Percentiles rank a stretch among this genome's conserved stretches.
Evolutionary conservation across 352 stramenopile species (phyloP).

Genomic region (Globisporangium ultimum): DNA sequence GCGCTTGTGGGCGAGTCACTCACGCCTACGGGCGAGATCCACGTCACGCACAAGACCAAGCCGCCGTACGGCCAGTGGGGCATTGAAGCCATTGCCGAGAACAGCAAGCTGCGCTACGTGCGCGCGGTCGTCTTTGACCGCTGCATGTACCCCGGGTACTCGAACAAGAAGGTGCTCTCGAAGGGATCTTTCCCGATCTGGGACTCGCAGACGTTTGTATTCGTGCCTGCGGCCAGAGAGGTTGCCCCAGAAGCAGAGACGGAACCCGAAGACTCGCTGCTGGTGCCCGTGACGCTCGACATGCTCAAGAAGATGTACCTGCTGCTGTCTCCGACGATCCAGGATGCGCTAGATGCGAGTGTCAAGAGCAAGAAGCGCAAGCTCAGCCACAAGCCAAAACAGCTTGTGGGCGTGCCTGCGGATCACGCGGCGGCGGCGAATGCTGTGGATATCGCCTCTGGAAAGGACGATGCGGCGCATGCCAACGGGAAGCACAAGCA

Average conservation of each 20-base stretch:
- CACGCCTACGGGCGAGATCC: conserved; percentile 80
- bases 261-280: conserved; percentile 1
- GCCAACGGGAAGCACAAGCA: conserved; percentile 8
- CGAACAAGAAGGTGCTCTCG: conserved; percentile 95
- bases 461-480: not conserved
- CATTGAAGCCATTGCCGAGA: conserved; percentile 63
- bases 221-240: conserved; percentile 41
- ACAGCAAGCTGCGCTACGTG: conserved; percentile 40
- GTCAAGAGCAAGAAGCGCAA: conserved; percentile 42
- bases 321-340: conserved; percentile 55
- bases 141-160: conserved; percentile 91
- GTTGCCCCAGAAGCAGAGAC: conserved; percentile 10
- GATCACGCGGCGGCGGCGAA: not conserved
- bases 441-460: not conserved
- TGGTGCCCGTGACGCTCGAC: conserved; percentile 51
- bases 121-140: conserved; percentile 92
- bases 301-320: conserved; percentile 66
- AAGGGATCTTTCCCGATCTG: conserved; percentile 95
- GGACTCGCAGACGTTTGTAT: conserved; percentile 95
- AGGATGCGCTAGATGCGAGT: conserved; percentile 48
- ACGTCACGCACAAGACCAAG: conserved; percentile 97
- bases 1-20: conserved; percentile 43
- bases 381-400: conserved; percentile 28
- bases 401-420: not conserved
- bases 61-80: conserved; percentile 87